Evolutionary conservation across 305 asterid species (phyloP), one percentile per base, ranked within the genome.

Genomic region (Plantago coronopus): DNA sequence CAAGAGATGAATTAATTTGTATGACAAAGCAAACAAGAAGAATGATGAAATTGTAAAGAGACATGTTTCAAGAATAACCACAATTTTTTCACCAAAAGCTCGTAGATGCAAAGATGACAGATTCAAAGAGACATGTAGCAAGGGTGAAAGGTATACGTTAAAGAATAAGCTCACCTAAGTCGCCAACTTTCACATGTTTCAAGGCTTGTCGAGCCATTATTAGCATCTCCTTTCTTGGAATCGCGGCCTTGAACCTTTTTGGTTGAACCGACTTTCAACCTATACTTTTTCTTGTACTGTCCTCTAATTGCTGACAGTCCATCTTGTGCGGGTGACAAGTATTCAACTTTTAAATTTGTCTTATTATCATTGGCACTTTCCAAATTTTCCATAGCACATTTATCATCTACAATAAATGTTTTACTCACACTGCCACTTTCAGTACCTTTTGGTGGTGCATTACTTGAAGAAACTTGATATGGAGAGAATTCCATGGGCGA

Each of bases 401-500:
- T 74, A 66, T 48, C 67, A 58, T 67, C 68, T 43, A 64, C 22
- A 58, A 59, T 16, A 61, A 58, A 50, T 66, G 69, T 73, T 25
- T 19, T 81, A 51, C 46, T 69, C 69, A 71, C 74, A 7, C 37
- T 61, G 57, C 70, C 84, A 61, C 70, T n/a, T 45, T 51, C 73
- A 22, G 17, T 46, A 62, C 71, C 65, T 22, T 72, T 65, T 53
- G 62, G 70, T 51, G 77, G 73, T 72, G 74, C 68, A 73, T 60
- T 59, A 58, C 44, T 42, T 51, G 72, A 54, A 44, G 76, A 62
- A 50, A 60, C 79, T 58, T 74, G 80, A 74, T 76, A 88, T 61
- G 96, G 98, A 48, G 98, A 86, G 83, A 87, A 86, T 66, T 89
- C 95, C 97, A 93, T 86, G 29, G 98, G 97, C 37, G 98, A 93